Evolutionary conservation across 495 filamentous ascomycete species (phyloP), one percentile per base, ranked within the genome.

Genomic region (Penicillium salamii): DNA sequence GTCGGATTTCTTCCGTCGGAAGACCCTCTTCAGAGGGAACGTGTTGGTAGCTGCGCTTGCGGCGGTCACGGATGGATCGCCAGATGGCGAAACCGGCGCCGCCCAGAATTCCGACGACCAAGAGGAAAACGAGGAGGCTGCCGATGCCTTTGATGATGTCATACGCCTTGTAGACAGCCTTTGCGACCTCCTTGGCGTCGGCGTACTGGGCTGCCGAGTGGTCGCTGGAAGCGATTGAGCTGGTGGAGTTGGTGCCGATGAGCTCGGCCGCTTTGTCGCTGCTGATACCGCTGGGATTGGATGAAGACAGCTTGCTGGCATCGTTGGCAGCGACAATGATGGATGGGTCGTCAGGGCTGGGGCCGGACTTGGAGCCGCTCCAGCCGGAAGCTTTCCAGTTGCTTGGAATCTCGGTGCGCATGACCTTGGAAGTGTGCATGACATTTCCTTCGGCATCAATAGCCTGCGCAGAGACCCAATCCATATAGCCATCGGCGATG

Each of bases 381-480:
- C 70, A 74, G 3, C 68, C 70, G 5, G 63, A 65, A 15, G 61
- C 53, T 14, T 60, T 54, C 70, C 70, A 74, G 39, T 74, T 65
- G 13, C 12, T 32, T 1, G 68, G 70, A 6, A 58, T 59, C 1
- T 49, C 39, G 24, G 58, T 70, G 29, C 65, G 65, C 8, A 52
- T 46, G 9, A 66, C 34, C 2, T 48, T 42, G 2, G 70, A 74
- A 23, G 58, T 63, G 21, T 66, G 58, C 43, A 74, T 53, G 17
- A 63, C 44, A 2, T 60, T 58, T 2, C 67, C 68, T 14, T 69
- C 51, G 20, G 33, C 26, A 36, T 70, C 69, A n/a, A 73, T 41
- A 1, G 69, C 69, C 33, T 73, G 67, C 0, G 62, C 69, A 7
- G 62, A 63, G 7, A 73, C 56, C 59, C 62, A 70, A 26, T 70